Conservation (phyloP, 495 filamentous ascomycete genomes). For the Neurospora sp. region DNA sequence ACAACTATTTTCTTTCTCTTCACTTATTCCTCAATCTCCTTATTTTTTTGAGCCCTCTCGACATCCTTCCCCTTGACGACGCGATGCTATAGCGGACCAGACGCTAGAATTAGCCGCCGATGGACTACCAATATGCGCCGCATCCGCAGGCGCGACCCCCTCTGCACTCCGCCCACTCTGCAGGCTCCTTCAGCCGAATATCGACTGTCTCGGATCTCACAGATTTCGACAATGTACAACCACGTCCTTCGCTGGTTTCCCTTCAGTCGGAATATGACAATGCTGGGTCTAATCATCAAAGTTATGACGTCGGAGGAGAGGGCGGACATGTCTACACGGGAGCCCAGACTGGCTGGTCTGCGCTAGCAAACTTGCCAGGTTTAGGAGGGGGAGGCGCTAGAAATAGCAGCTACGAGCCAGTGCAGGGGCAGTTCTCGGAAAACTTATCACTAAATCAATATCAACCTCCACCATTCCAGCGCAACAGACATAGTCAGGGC, state of each 20-base stretch:
- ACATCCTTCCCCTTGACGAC: not conserved
- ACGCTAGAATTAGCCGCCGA: slow-evolving; percentile 1
- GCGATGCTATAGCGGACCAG: not conserved
- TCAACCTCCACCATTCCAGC: slow-evolving; percentile 2
- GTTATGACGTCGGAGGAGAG: not conserved
- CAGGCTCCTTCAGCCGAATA: slow-evolving; percentile 29
- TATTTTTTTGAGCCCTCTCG: not conserved
- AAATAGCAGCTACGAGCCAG: slow-evolving; percentile 26
- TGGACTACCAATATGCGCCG: slow-evolving; percentile 12
- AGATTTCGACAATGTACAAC: slow-evolving; percentile 22
- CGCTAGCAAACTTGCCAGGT: slow-evolving; percentile 8
- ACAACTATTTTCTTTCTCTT: not conserved
- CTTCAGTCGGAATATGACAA: slow-evolving; percentile 25
- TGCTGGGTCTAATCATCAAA: not conserved
- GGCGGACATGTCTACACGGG: slow-evolving; percentile 8
- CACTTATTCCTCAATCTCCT: not conserved
- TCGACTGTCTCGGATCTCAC: slow-evolving; percentile 32
- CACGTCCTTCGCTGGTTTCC: slow-evolving; percentile 34
- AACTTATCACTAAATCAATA: not conserved
- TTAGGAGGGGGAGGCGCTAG: not conserved
- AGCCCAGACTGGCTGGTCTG: slow-evolving; percentile 7
- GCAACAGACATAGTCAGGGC: slow-evolving; percentile 2
- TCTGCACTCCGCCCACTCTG: slow-evolving; percentile 11
- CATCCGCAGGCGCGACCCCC: slow-evolving; percentile 13
- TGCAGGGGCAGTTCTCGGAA: slow-evolving; percentile 11